Percentiles rank a stretch among this genome's conserved stretches.
Evolutionary conservation across 176 grass and related monocot genomes (phyloP).

Genomic region (Lolium perenne): DNA sequence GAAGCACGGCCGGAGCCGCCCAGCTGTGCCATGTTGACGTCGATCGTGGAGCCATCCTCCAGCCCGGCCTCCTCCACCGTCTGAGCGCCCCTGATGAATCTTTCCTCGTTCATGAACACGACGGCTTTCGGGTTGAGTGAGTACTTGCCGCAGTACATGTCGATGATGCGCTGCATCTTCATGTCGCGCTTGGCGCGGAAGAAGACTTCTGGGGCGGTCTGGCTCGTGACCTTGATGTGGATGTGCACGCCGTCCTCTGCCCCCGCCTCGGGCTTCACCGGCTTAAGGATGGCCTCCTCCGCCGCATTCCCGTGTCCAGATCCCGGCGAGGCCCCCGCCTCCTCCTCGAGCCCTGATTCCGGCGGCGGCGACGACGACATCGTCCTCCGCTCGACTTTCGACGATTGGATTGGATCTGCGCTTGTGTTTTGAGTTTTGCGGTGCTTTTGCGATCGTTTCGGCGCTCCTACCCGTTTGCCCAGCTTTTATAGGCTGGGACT

Average conservation of each 20-base stretch:
- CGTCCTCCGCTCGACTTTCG: background rate
- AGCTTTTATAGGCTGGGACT: background rate
- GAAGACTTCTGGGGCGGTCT: background rate
- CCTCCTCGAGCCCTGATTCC: background rate
- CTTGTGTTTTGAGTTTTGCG: background rate
- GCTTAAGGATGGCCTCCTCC: background rate
- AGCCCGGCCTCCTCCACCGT: conserved; percentile 20
- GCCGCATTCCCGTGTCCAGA: background rate
- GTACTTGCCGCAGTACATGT: conserved; percentile 30
- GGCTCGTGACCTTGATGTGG: conserved; percentile 25
- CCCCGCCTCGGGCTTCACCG: conserved; percentile 18
- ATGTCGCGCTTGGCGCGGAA: background rate
- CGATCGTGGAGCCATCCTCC: conserved; percentile 16
- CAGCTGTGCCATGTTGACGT: background rate
- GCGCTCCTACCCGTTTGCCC: background rate
- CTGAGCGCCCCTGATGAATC: background rate
- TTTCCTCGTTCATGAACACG: background rate
- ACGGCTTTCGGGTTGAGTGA: conserved; percentile 20
- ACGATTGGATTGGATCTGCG: background rate
- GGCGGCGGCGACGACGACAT: background rate
- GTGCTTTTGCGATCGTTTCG: background rate
- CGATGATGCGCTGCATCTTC: background rate
- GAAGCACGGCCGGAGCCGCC: background rate
- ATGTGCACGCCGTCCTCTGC: background rate
- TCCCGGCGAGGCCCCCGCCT: background rate